These are phyloP conservation scores for Boletus semigastroideus DNA, from an alignment of 1,284 basidiomycete species.

Conservation along the genomic window DNA sequence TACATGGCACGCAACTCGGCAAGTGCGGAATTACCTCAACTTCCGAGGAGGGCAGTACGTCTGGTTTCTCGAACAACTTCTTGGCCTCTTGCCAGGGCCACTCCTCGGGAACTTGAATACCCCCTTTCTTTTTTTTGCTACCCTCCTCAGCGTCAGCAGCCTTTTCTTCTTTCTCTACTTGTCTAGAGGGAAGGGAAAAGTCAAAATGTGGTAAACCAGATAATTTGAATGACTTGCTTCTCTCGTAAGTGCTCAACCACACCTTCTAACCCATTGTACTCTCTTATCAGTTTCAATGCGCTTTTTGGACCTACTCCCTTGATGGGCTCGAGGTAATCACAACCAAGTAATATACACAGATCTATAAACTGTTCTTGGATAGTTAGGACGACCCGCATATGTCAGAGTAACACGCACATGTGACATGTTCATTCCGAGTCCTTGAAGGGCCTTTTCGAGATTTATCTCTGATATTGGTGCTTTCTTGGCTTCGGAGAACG, in stretches of 20 bases:
- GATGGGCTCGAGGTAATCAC: conserved; percentile 97
- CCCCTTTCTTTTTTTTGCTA: conserved; percentile 62
- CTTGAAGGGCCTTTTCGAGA: conserved; percentile 81
- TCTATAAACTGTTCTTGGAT: conserved; percentile 79
- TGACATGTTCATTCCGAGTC: conserved; percentile 90
- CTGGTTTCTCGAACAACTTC: conserved; percentile 85
- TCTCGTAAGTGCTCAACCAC: conserved; percentile 83
- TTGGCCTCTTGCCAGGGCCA: conserved; percentile 98
- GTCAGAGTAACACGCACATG: conserved; percentile 48
- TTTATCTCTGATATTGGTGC: conserved; percentile 95
- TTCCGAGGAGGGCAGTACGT: conserved; percentile 84
- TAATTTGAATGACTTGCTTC: conserved; percentile 50
- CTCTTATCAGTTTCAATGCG: conserved; percentile 90
- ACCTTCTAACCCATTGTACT: conserved; percentile 77
- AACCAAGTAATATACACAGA: conserved; percentile 94
- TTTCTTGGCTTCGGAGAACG: conserved; percentile 98
- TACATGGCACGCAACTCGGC: neutral
- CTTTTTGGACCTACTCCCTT: conserved; percentile 95
- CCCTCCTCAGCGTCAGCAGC: conserved; percentile 38
- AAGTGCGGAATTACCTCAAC: conserved; percentile 62
- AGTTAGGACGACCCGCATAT: conserved; percentile 5
- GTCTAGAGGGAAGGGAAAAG: conserved; percentile 17
- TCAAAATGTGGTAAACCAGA: conserved; percentile 3
- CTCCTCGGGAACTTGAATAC: conserved; percentile 82
- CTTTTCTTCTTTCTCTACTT: conserved; percentile 58